A percentile compares a stretch with the other conserved stretches of the same genome.
Conservation (phyloP, 1,284 basidiomycete genomes). For the Baeospora myosura region DNA sequence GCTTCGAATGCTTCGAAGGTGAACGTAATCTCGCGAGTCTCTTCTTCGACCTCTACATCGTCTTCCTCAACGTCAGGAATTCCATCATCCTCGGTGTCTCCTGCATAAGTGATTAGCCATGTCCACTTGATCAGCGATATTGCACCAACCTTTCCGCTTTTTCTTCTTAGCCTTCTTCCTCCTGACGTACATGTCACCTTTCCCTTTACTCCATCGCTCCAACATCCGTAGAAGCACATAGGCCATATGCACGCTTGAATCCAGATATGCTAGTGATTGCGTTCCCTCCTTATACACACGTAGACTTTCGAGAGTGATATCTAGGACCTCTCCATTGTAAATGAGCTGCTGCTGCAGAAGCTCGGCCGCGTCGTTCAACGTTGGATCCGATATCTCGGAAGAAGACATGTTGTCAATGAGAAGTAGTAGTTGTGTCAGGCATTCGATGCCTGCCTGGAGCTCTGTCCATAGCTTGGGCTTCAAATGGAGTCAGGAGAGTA, state of each 20-base stretch:
- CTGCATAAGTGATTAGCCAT: slow-evolving; percentile 22
- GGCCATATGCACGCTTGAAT: slow-evolving; percentile 75
- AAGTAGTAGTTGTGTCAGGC: slow-evolving; percentile 81
- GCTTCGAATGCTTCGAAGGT: slow-evolving; percentile 84
- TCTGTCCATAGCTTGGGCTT: slow-evolving; percentile 91
- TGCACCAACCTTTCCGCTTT: slow-evolving; percentile 39
- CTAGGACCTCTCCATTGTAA: slow-evolving; percentile 89
- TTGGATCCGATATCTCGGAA: slow-evolving; percentile 41
- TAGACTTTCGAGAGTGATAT: slow-evolving; percentile 74
- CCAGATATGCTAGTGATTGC: slow-evolving; percentile 70
- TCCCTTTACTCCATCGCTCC: slow-evolving; percentile 76
- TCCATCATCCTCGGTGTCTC: slow-evolving; percentile 46
- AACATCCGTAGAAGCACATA: slow-evolving; percentile 81
- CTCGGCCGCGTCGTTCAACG: slow-evolving; percentile 68
- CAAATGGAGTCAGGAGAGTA: slow-evolving; percentile 6
- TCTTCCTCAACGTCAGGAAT: slow-evolving; percentile 63
- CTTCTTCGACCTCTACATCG: slow-evolving; percentile 46
- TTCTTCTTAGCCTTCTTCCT: slow-evolving; percentile 57
- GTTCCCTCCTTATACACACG: slow-evolving; percentile 69
- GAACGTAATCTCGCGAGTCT: slow-evolving; percentile 78
- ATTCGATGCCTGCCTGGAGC: slow-evolving; percentile 88
- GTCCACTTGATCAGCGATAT: background rate
- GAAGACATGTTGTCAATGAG: slow-evolving; percentile 67
- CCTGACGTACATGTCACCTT: slow-evolving; percentile 68
- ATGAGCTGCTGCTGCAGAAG: slow-evolving; percentile 83